Conservation (phyloP, 2,329 filamentous ascomycete genomes). For the Rosellinia necatrix region DNA sequence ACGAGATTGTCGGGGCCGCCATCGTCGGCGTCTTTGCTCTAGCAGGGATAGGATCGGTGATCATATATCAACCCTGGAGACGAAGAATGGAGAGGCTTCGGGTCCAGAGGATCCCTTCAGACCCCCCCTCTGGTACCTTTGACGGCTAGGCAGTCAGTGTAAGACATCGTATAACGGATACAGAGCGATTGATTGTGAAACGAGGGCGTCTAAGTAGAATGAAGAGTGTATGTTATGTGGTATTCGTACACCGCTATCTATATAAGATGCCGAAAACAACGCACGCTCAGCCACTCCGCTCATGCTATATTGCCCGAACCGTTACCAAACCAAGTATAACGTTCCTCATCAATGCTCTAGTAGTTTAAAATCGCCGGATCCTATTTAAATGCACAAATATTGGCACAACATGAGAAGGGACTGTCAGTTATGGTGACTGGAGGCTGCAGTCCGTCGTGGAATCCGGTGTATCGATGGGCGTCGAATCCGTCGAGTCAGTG, state of each 20-base stretch:
- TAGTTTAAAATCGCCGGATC: constrained; percentile 18
- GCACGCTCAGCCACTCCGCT: constrained; percentile 10
- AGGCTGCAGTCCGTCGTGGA: constrained; percentile 35
- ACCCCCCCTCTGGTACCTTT: constrained; percentile 11
- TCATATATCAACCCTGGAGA: constrained; percentile 82
- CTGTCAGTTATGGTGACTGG: constrained; percentile 24
- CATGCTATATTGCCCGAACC: constrained; percentile 15
- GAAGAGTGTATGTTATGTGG: constrained; percentile 11
- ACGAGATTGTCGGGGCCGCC: constrained; percentile 81
- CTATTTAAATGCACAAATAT: constrained; percentile 7
- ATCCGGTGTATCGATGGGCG: constrained; percentile 36
- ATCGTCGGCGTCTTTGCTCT: constrained; percentile 87
- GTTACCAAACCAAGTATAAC: not conserved
- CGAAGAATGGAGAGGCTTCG: constrained; percentile 47
- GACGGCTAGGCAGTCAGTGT: too few species aligned
- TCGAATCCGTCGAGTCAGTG: constrained; percentile 37
- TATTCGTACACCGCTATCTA: constrained; percentile 26
- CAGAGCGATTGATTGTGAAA: constrained; percentile 1
- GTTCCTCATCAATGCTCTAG: constrained; percentile 8
- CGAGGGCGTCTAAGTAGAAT: constrained; percentile 8
- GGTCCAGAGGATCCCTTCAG: constrained; percentile 19
- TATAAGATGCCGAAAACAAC: constrained; percentile 19
- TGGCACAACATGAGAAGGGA: not conserved
- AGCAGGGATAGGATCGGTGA: constrained; percentile 72
- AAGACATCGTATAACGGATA: too few species aligned